Conservation (phyloP, 2,329 filamentous ascomycete genomes). For the Phaeosphaeriaceae sp. region DNA sequence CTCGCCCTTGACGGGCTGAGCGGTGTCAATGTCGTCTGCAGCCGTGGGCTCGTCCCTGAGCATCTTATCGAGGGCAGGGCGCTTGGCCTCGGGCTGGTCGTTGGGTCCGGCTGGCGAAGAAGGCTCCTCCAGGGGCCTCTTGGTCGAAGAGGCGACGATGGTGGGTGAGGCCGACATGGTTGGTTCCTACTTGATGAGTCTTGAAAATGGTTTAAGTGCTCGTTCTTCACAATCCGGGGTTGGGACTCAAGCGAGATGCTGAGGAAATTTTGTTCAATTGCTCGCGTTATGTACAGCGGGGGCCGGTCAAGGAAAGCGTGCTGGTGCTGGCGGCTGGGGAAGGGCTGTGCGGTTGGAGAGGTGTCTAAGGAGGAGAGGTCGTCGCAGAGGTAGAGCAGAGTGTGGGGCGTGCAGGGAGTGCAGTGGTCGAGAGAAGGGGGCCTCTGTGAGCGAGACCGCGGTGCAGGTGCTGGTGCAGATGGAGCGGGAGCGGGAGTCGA, state of each 20-base stretch:
- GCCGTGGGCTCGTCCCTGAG: constrained; percentile 66
- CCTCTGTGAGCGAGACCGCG: constrained; percentile 33
- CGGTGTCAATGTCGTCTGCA: constrained; percentile 58
- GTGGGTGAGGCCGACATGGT: constrained; percentile 57
- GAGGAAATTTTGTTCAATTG: constrained; percentile 46
- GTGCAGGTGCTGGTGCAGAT: constrained; percentile 41
- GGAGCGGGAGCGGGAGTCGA: constrained; percentile 24
- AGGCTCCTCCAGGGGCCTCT: constrained; percentile 95
- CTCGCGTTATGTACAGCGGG: constrained; percentile 69
- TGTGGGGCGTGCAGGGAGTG: constrained; percentile 44
- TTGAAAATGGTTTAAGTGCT: constrained; percentile 28
- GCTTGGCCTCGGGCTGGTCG: constrained; percentile 96
- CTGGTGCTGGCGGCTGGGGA: constrained; percentile 67
- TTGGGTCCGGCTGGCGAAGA: constrained; percentile 90
- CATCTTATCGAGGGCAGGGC: constrained; percentile 92
- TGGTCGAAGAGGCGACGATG: constrained; percentile 69
- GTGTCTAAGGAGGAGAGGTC: constrained; percentile 42
- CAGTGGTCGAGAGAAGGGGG: constrained; percentile 35
- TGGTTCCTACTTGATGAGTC: constrained; percentile 40
- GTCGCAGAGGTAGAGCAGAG: constrained; percentile 39
- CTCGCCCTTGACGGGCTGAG: constrained; percentile 45
- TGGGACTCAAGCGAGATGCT: constrained; percentile 36
- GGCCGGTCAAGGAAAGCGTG: constrained; percentile 88
- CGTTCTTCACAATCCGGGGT: constrained; percentile 45
- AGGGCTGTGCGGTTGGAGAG: constrained; percentile 36